Percentiles rank a stretch among this genome's conserved stretches.
Conservation (phyloP, 495 filamentous ascomycete species). For the Lepidopterella palustris region DNA sequence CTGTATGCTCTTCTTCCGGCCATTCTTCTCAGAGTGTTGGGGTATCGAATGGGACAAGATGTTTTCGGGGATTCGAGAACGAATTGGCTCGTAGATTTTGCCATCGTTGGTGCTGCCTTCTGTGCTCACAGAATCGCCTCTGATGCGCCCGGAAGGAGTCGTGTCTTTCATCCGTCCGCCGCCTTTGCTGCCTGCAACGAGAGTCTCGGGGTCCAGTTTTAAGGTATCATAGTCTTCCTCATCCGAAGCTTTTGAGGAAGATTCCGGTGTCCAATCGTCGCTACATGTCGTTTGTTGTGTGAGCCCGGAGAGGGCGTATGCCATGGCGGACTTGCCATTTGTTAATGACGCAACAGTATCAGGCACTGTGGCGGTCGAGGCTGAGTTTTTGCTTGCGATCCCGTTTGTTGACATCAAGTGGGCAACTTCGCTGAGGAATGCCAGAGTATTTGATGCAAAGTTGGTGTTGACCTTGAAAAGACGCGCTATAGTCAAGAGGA, state of each 20-base stretch:
- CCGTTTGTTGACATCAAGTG: background rate
- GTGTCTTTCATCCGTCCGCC: background rate
- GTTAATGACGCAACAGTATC: background rate
- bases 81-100: background rate
- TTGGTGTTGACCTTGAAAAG: background rate
- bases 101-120: background rate
- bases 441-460: background rate
- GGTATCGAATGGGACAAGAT: background rate
- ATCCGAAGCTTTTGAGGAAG: background rate
- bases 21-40: background rate
- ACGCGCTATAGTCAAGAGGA: background rate
- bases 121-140: background rate
- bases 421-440: background rate
- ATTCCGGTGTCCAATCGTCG: background rate
- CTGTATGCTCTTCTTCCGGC: slow-evolving; percentile 37
- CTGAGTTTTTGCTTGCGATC: background rate
- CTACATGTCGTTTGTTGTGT: background rate
- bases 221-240: background rate
- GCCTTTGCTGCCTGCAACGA: background rate
- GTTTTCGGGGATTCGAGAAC: background rate
- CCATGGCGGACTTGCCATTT: slow-evolving; percentile 3
- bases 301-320: background rate
- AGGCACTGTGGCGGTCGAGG: background rate
- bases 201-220: background rate
- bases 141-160: background rate